These are phyloP conservation scores for Botrytis paeoniae DNA, from an alignment of 2,329 filamentous ascomycete species.

Conservation along the genomic window DNA sequence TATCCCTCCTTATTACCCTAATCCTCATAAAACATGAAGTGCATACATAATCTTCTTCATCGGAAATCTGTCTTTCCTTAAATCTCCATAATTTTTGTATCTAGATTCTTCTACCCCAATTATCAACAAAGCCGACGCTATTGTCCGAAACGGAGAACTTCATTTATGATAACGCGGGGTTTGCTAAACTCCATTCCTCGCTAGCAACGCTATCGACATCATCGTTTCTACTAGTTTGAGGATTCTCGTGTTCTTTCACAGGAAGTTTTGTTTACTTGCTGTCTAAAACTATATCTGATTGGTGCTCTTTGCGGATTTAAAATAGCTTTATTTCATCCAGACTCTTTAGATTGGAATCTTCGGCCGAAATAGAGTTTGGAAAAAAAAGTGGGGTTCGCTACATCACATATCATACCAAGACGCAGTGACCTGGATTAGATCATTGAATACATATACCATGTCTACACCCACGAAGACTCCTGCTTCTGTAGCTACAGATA, in stretches of 20 bases:
- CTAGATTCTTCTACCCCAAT: background rate
- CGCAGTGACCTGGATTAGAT: background rate
- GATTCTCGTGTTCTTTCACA: background rate
- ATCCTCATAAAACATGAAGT: background rate
- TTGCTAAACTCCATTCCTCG: background rate
- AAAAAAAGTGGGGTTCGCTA: background rate
- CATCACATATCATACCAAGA: background rate
- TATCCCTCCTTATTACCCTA: background rate
- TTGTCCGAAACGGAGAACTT: no score
- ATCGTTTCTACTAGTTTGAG: background rate
- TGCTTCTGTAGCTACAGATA: slow-evolving; percentile 27
- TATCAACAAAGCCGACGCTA: background rate
- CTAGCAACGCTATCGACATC: slow-evolving; percentile 1
- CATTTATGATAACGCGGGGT: background rate
- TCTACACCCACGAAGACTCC: slow-evolving; percentile 25
- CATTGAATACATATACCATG: slow-evolving; percentile 23
- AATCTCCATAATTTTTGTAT: no score
- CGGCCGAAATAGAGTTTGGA: background rate
- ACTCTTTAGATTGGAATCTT: background rate
- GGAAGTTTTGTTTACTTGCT: background rate
- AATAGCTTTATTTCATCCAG: background rate
- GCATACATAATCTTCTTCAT: background rate
- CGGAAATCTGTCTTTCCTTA: background rate
- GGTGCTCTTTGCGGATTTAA: slow-evolving; percentile 3
- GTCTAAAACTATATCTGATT: background rate